Evolutionary conservation across 2,329 filamentous ascomycete genomes (phyloP).

Genomic region (Ascochyta fabae): DNA sequence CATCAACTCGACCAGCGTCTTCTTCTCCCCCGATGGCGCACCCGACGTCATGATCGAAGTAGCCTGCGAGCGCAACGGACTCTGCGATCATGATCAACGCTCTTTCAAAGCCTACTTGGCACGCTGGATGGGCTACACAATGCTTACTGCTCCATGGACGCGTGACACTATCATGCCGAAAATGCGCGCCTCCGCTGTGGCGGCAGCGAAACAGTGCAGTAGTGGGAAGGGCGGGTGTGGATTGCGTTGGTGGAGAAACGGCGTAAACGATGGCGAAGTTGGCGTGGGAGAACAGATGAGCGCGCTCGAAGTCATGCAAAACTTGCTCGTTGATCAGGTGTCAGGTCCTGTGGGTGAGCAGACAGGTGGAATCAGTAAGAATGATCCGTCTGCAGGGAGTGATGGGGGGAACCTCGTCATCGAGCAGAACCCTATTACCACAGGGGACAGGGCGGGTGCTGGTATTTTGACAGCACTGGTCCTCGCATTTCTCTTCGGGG

Average conservation of each 20-base stretch:
- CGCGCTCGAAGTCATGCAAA: conserved; percentile 61
- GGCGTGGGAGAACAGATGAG: conserved; percentile 67
- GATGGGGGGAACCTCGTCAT: conserved; percentile 34
- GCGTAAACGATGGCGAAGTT: conserved; percentile 54
- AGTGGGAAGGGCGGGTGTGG: conserved; percentile 58
- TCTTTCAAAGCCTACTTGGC: conserved; percentile 53
- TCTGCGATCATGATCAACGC: conserved; percentile 55
- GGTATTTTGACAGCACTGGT: conserved; percentile 67
- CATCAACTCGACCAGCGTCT: conserved; percentile 48
- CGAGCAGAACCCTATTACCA: conserved; percentile 52
- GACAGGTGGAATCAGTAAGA: conserved; percentile 60
- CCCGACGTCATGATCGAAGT: conserved; percentile 54
- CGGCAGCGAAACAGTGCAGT: conserved; percentile 61
- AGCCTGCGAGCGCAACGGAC: conserved; percentile 52
- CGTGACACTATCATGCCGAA: conserved; percentile 55
- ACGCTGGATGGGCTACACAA: conserved; percentile 51
- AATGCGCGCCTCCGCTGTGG: conserved; percentile 60
- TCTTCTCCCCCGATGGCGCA: conserved; percentile 54
- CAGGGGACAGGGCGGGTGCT: conserved; percentile 71
- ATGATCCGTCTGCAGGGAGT: conserved; percentile 52
- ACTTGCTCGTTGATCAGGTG: conserved; percentile 47
- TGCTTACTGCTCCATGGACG: conserved; percentile 47
- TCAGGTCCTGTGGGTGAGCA: conserved; percentile 52
- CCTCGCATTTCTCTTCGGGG: conserved; percentile 60
- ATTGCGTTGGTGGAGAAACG: conserved; percentile 50